These are phyloP conservation scores for Cucurbitaria berberidis DNA, from an alignment of 2,329 filamentous ascomycete genomes.

Conservation along the genomic window DNA sequence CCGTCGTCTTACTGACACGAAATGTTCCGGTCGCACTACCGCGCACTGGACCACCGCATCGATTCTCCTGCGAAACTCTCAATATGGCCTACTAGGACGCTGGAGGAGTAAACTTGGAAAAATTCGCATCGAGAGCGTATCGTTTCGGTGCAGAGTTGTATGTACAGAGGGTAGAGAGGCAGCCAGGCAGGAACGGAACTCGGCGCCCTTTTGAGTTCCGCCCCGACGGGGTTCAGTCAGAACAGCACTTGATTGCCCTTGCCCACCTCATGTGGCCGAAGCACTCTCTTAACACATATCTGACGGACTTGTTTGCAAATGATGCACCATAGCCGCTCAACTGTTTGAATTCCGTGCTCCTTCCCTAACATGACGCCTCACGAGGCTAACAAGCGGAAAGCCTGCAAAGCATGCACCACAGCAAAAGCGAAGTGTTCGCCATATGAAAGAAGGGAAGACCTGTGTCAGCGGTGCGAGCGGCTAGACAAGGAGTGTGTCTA, in stretches of 20 bases:
- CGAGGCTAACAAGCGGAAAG: conserved; percentile 24
- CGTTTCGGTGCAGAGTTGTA: too few relatives aligned
- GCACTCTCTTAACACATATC: neutral
- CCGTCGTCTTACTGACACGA: too few relatives aligned
- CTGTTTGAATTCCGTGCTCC: neutral
- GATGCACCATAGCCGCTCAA: neutral
- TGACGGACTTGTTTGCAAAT: neutral
- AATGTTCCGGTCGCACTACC: too few relatives aligned
- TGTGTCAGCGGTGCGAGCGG: conserved; percentile 27
- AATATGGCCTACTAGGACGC: too few relatives aligned
- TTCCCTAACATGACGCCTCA: neutral
- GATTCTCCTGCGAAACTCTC: too few relatives aligned
- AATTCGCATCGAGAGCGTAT: too few relatives aligned
- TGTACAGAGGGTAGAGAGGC: too few relatives aligned
- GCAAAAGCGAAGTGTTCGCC: conserved; percentile 31
- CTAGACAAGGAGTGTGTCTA: conserved; percentile 1
- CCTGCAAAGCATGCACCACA: conserved; percentile 24
- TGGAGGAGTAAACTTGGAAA: too few relatives aligned
- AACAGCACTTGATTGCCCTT: neutral
- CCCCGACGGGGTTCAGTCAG: neutral
- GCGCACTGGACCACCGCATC: too few relatives aligned
- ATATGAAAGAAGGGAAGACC: conserved; percentile 11
- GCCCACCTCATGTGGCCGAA: neutral
- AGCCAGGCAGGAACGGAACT: neutral
- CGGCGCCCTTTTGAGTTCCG: neutral